Conservation (phyloP, 75 land plant species). For the Cunninghamia lanceolata region DNA sequence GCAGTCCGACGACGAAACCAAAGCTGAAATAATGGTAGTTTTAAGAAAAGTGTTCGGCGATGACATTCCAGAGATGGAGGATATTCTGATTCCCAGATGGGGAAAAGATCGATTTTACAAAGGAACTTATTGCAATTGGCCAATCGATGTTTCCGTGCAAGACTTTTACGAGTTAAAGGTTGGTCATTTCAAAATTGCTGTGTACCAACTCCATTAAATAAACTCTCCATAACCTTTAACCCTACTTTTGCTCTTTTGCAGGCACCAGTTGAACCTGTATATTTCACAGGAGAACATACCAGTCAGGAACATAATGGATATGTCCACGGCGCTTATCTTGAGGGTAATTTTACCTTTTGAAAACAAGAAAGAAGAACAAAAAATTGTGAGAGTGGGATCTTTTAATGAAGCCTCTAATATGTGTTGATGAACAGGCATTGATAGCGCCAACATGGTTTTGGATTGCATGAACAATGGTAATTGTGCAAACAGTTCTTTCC, state of each 20-base stretch:
- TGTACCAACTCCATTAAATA: no score
- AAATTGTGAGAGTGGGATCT: no score
- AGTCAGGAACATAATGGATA: conserved; percentile 57
- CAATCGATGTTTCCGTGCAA: conserved; percentile 24
- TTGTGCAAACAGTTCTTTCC: no score
- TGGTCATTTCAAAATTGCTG: no score
- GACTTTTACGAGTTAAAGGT: conserved; percentile 33
- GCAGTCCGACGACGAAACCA: conserved; percentile 55
- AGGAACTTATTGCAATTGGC: conserved; percentile 39
- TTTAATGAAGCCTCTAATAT: not conserved
- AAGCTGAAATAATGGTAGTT: conserved; percentile 60
- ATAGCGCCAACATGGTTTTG: no score
- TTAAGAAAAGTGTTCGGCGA: conserved; percentile 70
- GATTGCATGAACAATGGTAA: no score
- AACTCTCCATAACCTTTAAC: no score
- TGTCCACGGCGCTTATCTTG: conserved; percentile 61
- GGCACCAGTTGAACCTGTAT: conserved; percentile 58
- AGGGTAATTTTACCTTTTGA: conserved; percentile 21
- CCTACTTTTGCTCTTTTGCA: not conserved
- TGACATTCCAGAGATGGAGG: conserved; percentile 52
- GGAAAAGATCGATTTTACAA: not conserved
- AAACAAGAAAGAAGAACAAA: no score
- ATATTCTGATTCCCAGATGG: conserved; percentile 77
- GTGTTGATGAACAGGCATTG: no score
- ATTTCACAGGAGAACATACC: conserved; percentile 67